Conservation (phyloP, 495 filamentous ascomycete genomes). For the Tuber indicum region DNA sequence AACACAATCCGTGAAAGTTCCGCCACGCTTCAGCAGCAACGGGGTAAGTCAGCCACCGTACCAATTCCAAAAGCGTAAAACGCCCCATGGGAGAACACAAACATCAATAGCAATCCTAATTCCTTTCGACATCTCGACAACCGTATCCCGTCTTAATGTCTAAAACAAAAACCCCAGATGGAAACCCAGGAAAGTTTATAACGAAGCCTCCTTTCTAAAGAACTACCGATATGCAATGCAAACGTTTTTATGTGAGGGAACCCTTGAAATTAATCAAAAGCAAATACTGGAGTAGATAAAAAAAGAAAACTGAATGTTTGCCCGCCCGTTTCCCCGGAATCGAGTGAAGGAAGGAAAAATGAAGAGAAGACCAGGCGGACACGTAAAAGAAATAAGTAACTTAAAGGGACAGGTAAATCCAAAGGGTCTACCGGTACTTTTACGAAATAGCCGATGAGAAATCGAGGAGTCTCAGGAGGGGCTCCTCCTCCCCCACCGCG, state of each 20-base stretch:
- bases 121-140: conserved; percentile 28
- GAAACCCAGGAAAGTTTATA: not conserved
- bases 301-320: not conserved
- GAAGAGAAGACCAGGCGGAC: not conserved
- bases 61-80: not conserved
- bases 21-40: conserved; percentile 50
- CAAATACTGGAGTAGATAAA: not conserved
- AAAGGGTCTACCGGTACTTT: not conserved
- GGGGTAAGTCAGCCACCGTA: not conserved
- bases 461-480: not conserved
- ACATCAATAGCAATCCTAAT: conserved; percentile 43
- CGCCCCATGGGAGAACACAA: conserved; percentile 8
- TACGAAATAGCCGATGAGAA: not conserved
- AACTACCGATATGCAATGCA: not conserved
- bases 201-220: not conserved
- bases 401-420: not conserved
- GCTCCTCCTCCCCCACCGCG: not conserved
- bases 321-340: not conserved
- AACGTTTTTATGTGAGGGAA: not conserved
- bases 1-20: conserved; percentile 67
- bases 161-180: not conserved
- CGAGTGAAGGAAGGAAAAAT: not conserved
- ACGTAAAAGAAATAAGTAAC: conserved; percentile 1
- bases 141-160: not conserved
- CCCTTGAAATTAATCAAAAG: not conserved